Conservation (phyloP, 139 green algal species). For the Chlorella ohadii region DNA sequence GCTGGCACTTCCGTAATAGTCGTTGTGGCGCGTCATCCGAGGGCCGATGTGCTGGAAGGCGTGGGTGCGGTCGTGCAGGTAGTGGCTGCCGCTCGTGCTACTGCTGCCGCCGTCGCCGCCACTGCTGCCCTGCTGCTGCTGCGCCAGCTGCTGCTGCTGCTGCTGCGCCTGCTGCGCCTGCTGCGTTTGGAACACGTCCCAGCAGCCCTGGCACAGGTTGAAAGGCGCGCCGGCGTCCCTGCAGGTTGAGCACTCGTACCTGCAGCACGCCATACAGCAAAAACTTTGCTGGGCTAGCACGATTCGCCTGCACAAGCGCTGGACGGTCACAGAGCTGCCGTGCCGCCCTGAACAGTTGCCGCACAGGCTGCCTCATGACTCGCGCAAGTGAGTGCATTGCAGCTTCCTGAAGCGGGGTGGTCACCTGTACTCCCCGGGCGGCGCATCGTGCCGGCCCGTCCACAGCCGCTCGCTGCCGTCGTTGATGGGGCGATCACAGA, state of each 20-base stretch:
- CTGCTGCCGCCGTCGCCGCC: background rate
- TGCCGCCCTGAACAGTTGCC: too few species aligned
- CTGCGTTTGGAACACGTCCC: constrained; percentile 30
- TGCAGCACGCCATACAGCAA: background rate
- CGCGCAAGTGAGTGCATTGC: too few species aligned
- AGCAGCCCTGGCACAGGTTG: constrained; percentile 38
- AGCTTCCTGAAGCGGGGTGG: too few species aligned
- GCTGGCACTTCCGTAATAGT: constrained; percentile 5
- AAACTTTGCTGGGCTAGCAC: too few species aligned
- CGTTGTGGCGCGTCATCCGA: constrained; percentile 26
- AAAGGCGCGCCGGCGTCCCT: background rate
- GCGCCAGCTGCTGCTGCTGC: background rate
- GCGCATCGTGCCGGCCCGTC: constrained; percentile 37
- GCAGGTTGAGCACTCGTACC: constrained; percentile 36
- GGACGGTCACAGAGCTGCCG: too few species aligned
- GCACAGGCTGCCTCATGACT: too few species aligned
- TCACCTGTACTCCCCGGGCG: constrained; percentile 30
- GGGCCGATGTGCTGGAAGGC: constrained; percentile 35
- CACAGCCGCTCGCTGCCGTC: constrained; percentile 53
- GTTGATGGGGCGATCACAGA: constrained; percentile 50
- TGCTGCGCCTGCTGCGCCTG: too few species aligned
- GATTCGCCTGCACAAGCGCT: too few species aligned
- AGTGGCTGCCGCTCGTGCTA: too few species aligned
- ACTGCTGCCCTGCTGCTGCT: background rate
- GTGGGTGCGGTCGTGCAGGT: constrained; percentile 1